Base-by-base conservation (phyloP, 352 stramenopile genomes). In the Pythium scleroteichum region DNA sequence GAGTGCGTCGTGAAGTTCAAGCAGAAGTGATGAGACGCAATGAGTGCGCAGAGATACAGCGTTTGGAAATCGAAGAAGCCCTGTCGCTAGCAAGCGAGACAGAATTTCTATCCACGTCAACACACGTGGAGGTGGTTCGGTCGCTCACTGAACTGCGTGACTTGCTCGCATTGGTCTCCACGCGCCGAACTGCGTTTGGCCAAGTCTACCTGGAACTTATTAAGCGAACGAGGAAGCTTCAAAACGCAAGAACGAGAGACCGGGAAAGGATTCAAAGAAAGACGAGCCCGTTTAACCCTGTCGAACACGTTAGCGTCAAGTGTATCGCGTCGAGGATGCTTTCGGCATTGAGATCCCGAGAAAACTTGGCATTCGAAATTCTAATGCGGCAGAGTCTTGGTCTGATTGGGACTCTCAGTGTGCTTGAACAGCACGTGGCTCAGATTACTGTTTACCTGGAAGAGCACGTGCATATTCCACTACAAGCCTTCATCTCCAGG, bases 1-100 rank as follows among this genome's bases (percentile, higher is more conserved):
- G 59, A 24, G 59, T 73, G n/a, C 59, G 66, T 1, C 53, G 14
- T 0, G 59, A 73, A 23, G 27, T 73, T 4, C 5, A 56, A 13
- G 24, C 59, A 39, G 66, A 73, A 41, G 33, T 40, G 19, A 41
- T 46, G 7, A 17, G 45, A 22, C 59, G 64, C 8, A 40, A 33
- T 14, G 64, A 71, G 41, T 17, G 26, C 29, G 53, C 63, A 48
- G 57, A 66, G 42, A 19, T 9, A 7, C 38, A 38, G 22, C 10
- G 40, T 1, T 61, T 72, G 59, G 53, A 59, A 29, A 42, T 59
- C 2, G 65, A 72, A 50, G 59, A 72, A 35, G 19, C 6, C 10
- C 44, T 61, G 4, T 20, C 50, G 24, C 13, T 52, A 33, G 16
- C 52, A 19, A 41, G 26, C n/a, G 20, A 57, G 12, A 26, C 64